These are phyloP conservation scores for Neurospora sp. DNA, from an alignment of 495 filamentous ascomycete species.

Conservation along the genomic window DNA sequence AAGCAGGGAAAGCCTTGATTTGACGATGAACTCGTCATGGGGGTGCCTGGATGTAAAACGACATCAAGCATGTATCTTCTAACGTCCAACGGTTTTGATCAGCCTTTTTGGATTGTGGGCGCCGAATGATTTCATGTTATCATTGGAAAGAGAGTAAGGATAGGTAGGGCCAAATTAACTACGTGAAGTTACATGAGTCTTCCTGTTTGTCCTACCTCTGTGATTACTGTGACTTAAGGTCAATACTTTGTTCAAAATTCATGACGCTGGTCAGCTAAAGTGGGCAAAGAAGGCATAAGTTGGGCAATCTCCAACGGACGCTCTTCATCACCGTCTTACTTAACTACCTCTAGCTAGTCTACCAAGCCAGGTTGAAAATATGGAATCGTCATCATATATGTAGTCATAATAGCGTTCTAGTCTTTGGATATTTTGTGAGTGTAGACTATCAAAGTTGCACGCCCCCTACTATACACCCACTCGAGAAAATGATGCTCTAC, in stretches of 20 bases:
- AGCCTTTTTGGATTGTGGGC: background rate
- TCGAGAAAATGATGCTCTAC: background rate
- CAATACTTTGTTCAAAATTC: background rate
- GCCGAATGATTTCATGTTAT: background rate
- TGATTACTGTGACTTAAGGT: background rate
- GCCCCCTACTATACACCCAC: background rate
- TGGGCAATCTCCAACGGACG: background rate
- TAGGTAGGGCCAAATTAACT: background rate
- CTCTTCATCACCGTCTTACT: background rate
- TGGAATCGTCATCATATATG: background rate
- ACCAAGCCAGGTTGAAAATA: background rate
- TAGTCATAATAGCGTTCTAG: too few relatives aligned
- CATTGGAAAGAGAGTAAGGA: background rate
- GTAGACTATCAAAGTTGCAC: background rate
- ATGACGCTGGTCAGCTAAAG: background rate
- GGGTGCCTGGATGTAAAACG: too few relatives aligned
- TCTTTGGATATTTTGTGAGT: too few relatives aligned
- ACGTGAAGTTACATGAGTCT: background rate
- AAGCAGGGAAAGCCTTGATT: background rate
- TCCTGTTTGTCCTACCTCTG: background rate
- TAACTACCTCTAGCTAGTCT: background rate
- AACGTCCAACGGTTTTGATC: background rate
- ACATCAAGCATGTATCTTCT: too few relatives aligned
- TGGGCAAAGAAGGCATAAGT: background rate
- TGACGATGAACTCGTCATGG: background rate